Base-by-base conservation (phyloP, 176 grass and related monocot genomes). In the Avena insularis region DNA sequence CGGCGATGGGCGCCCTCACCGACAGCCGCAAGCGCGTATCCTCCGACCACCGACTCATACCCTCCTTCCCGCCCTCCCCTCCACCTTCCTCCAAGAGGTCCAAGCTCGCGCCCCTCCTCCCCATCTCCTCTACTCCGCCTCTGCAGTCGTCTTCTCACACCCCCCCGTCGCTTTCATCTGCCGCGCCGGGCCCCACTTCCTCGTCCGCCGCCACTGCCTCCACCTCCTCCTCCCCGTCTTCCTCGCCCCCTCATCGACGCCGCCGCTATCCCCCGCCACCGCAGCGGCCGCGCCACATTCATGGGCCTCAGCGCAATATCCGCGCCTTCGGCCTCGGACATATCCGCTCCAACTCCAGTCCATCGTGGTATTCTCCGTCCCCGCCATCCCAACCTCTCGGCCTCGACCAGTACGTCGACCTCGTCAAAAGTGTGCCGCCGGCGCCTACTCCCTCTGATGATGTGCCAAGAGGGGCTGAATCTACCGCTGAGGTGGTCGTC, bases 11-110 rank as follows among this genome's bases (percentile, higher is more conserved):
- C 66, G 93, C 93, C 81, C 91, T 91, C 74, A 91, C 91, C 51
- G 93, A 95, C 81, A 95, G 79, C 86, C 93, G 91, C 77, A 95
- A 95, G 93, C 93, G 93, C 65, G 86, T 88, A 73, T 84, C 90
- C 53, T 78, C 78, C 47, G 87, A 93, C 66, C 86, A 92, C 59
- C 75, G 54, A 73, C 81, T 81, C 70, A 56, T 65, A 29, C 59
- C 86, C 12, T 85, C 83, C 36, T 83, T 61, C 36, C 67, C 65
- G 54, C 36, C 35, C 45, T 82, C 62, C 20, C 21, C 69, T 38
- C 4, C 72, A 46, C 88, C 77, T 53, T 75, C 86, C 33, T 54
- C 83, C 27, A 85, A 85, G 72, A 77, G 50, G 59, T 27, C 83
- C 83, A 85, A 85, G 83, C 58, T 85, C 71, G 43, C 71, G 58